Evolutionary conservation across 202 grass and related monocot species (phyloP), one percentile per base, ranked within the genome.

Genomic region (Panicum hallii): DNA sequence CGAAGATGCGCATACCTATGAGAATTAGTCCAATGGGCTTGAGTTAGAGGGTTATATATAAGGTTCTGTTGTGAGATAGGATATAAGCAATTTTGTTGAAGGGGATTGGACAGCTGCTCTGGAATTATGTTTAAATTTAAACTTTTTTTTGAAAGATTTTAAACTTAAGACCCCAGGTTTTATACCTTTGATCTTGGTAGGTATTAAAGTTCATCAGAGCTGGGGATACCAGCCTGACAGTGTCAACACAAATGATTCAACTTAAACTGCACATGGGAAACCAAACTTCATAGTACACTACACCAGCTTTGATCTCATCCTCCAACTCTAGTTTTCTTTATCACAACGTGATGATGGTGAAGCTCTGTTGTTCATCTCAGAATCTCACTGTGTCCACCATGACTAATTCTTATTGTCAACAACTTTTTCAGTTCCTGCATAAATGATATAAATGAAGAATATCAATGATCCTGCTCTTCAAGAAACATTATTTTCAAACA

Each of bases 181-280:
- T 75, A 20, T 32, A 75, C 11, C 16, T 38, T 74, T 55, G 17
- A 55, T 3, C 5, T 40, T 56, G 6, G 10, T 75, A 56, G 72
- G 56, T 56, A n/a, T 50, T 56, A 56, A 56, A 74, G 19, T 55
- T 75, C 11, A 54, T 50, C 1, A 40, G 72, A 74, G 49, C 32
- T 6, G 70, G 1, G 15, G 13, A 1, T 72, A 72, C 23, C 23
- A 19, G 70, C 47, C 47, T 19, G 46, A 34, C 9, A 50, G 9
- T 73, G 26, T 53, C 69, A 72, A 17, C 28, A 7, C 23, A 73
- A 73, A 36, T 73, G 70, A 34, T 53, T 63, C 61, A 73, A 69
- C 66, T 80, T 30, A 55, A 22, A 67, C 11, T 69, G 20, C 63
- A 55, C 5, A 13, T 20, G 56, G 8, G 14, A 56, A 81, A 16